Evolutionary conservation across 1,284 basidiomycete genomes (phyloP), one percentile per base, ranked within the genome.

Genomic region (Cerrena zonata): DNA sequence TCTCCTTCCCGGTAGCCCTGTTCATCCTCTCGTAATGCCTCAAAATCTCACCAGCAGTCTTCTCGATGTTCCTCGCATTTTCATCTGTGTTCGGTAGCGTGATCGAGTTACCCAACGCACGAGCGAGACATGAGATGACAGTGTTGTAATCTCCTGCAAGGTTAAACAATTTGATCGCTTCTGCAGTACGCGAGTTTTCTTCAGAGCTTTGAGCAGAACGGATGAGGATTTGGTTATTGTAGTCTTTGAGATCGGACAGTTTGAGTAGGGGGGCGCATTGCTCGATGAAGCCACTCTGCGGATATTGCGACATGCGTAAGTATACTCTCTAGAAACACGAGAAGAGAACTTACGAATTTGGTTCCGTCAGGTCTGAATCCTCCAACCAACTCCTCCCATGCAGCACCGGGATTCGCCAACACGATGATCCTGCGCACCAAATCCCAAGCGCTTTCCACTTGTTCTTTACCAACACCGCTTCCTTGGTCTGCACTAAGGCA

Each of bases 81-180:
- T 87, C 86, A 56, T 75, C 77, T 1, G 78, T 77, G 49, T 76
- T 77, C 0, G 86, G 81, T 59, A 86, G 79, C 3, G 82, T 76
- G 40, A 95, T 76, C 1, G 88, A 86, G 60, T 86, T 87, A n/a
- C 94, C 93, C 0, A 99, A 77, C 2, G 93, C 90, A 51, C 86
- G 84, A 39, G 92, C 93, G 40, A 99, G 84, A 52, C 91, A 92
- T 5, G 82, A 77, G 37, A 98, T 81, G 44, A 99, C 95, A 25
- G 88, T 91, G 46, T 84, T 75, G 65, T 94, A 94, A 56, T 96
- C 91, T 36, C 91, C 90, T 0, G 94, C 93, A 34, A 98, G 82
- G 69, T 98, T 95, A 74, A 93, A 98, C 43, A 99, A 74, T 66
- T 95, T 89, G 70, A 99, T 94, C 1, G 94, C 93, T 66, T 98